A percentile compares a stretch with the other conserved stretches of the same genome.
Evolutionary conservation across 2,329 filamentous ascomycete species (phyloP).

Genomic region (Elsinoe batatas): DNA sequence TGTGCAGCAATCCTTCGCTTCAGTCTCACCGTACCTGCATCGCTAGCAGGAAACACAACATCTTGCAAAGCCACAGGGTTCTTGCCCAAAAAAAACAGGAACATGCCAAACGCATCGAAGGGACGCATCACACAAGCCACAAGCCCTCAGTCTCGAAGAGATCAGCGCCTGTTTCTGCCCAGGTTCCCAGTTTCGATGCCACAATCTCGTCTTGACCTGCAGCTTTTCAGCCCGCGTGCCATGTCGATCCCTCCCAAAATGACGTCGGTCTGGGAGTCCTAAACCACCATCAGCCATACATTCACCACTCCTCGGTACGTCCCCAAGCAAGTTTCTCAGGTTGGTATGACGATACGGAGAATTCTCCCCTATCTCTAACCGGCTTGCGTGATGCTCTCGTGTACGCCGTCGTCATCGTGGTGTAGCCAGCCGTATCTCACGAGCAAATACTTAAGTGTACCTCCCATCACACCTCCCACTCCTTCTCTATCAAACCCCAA

Average conservation of each 20-base stretch:
- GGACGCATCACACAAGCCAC: conserved; percentile 4
- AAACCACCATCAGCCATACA: conserved; percentile 5
- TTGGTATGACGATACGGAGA: conserved; percentile 10
- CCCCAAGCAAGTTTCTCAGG: conserved; percentile 5
- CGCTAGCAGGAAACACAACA: background rate
- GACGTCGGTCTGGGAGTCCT: conserved; percentile 4
- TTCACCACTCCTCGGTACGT: background rate
- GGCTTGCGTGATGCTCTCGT: background rate
- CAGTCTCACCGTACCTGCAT: background rate
- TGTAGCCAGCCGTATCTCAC: background rate
- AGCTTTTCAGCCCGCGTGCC: conserved; percentile 6
- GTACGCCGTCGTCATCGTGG: background rate
- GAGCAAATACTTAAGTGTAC: background rate
- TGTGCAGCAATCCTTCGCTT: background rate
- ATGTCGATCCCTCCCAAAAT: conserved; percentile 5
- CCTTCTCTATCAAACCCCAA: background rate
- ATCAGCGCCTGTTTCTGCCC: conserved; percentile 10
- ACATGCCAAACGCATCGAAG: background rate
- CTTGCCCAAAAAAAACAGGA: background rate
- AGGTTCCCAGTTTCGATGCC: conserved; percentile 7
- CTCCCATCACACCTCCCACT: background rate
- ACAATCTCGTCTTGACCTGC: conserved; percentile 10
- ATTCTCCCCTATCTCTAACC: conserved; percentile 7
- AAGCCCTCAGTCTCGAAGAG: background rate
- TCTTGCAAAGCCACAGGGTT: background rate